phyloP scores from a whole-genome alignment of 164 flowering plant species.

The Magnolia sinica region DNA sequence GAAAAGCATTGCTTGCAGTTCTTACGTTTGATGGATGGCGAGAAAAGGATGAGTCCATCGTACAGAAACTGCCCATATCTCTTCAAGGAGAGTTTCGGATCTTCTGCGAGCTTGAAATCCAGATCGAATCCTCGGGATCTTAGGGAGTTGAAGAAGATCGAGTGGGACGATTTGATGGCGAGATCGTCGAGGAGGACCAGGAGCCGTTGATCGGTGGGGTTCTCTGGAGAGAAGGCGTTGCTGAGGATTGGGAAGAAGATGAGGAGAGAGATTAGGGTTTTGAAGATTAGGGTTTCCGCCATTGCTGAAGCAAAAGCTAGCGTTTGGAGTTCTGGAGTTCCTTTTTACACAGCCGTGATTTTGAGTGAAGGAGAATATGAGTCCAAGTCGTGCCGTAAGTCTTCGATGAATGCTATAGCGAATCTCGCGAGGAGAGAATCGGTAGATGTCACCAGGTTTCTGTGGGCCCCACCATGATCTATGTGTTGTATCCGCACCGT shows the following conservation, averaged over 20 bases:
- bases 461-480: too few species aligned
- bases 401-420: too few species aligned
- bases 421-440: too few species aligned
- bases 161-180: constrained; percentile 78
- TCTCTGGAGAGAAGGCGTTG: constrained; percentile 59
- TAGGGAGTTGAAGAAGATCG: constrained; percentile 80
- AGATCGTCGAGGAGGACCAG: constrained; percentile 77
- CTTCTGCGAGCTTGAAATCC: constrained; percentile 88
- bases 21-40: constrained; percentile 69
- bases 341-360: background rate
- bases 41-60: constrained; percentile 72
- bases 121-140: constrained; percentile 70
- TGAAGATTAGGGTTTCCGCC: constrained; percentile 21
- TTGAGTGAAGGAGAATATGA: background rate
- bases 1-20: background rate
- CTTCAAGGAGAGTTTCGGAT: constrained; percentile 70
- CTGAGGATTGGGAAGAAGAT: constrained; percentile 38
- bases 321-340: background rate
- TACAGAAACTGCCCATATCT: constrained; percentile 83
- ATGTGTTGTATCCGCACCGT: too few species aligned
- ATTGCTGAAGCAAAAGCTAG: constrained; percentile 4
- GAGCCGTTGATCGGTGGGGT: constrained; percentile 56
- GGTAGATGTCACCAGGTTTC: too few species aligned
- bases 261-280: constrained; percentile 15
- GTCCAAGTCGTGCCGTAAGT: constrained; percentile 7